These are phyloP conservation scores for Kalaharituber pfeilii DNA, from an alignment of 2,329 filamentous ascomycete species.

Conservation along the genomic window DNA sequence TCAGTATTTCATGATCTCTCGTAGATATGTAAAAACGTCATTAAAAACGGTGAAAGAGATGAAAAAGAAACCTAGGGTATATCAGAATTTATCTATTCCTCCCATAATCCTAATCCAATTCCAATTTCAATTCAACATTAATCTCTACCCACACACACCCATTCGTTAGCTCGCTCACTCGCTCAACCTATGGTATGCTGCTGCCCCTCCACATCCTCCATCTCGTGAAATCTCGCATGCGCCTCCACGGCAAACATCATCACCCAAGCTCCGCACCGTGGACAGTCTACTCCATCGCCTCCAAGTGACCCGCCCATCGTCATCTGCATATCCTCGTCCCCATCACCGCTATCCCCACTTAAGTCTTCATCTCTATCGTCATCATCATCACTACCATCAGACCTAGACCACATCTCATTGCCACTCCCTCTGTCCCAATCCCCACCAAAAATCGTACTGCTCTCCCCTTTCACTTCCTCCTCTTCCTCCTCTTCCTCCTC, in stretches of 20 bases:
- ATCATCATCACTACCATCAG: conserved; percentile 22
- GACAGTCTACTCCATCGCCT: conserved; percentile 27
- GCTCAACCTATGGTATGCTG: not conserved
- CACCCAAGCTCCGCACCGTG: conserved; percentile 31
- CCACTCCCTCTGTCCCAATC: not conserved
- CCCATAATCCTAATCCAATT: not conserved
- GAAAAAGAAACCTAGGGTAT: not conserved
- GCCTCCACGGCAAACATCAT: conserved; percentile 35
- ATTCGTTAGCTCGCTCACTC: not conserved
- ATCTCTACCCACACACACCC: not conserved
- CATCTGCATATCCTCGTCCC: conserved; percentile 21
- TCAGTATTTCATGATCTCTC: not conserved
- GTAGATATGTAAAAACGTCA: not conserved
- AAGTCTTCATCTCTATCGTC: no score
- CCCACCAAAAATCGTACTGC: conserved; percentile 23
- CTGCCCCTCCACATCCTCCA: not conserved
- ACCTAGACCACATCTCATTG: not conserved
- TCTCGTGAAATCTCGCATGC: conserved; percentile 33
- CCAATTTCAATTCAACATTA: not conserved
- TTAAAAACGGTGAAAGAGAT: not conserved
- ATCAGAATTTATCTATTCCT: not conserved
- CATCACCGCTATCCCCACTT: no score
- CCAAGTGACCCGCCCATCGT: no score
- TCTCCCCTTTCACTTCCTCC: conserved; percentile 20
- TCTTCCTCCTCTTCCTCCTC: conserved; percentile 20